Percentiles rank a stretch among this genome's conserved stretches.
Conservation (phyloP, 2,329 filamentous ascomycete species). For the Fusarium irregulare region DNA sequence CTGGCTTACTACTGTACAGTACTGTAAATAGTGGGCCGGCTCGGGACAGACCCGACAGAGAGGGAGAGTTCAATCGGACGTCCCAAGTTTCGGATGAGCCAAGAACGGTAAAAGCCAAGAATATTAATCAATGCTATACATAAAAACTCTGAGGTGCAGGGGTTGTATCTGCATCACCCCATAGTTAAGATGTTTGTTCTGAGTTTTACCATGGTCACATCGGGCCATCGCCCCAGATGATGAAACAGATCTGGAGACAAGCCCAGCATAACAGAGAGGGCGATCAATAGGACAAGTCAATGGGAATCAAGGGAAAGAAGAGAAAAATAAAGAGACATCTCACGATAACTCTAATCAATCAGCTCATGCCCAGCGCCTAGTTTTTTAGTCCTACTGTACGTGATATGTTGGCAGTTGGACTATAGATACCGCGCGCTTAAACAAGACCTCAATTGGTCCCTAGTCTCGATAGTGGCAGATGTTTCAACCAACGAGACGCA, state of each 20-base stretch:
- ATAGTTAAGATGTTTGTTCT: background rate
- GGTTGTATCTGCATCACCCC: background rate
- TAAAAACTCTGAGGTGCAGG: background rate
- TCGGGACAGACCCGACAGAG: background rate
- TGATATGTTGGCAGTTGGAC: background rate
- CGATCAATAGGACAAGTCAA: background rate
- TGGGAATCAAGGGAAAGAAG: background rate
- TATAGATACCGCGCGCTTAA: slow-evolving; percentile 30
- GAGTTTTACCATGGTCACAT: slow-evolving; percentile 35
- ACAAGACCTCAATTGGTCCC: slow-evolving; percentile 23
- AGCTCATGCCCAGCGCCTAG: background rate
- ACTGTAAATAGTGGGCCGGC: background rate
- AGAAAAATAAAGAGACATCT: background rate
- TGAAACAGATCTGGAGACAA: slow-evolving; percentile 26
- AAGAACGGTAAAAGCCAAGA: background rate
- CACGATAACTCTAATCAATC: background rate
- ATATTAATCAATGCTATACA: slow-evolving; percentile 15
- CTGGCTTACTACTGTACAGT: background rate
- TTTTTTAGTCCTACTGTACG: background rate
- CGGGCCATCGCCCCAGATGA: slow-evolving; percentile 7
- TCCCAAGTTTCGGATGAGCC: slow-evolving; percentile 5
- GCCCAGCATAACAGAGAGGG: background rate
- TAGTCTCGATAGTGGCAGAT: background rate
- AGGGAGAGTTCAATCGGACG: background rate
- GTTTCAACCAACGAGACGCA: slow-evolving; percentile 38